Evolutionary conservation across 371 early-diverging fungal species (phyloP), one percentile per base, ranked within the genome.

Genomic region (Syncephalastrum monosporum): DNA sequence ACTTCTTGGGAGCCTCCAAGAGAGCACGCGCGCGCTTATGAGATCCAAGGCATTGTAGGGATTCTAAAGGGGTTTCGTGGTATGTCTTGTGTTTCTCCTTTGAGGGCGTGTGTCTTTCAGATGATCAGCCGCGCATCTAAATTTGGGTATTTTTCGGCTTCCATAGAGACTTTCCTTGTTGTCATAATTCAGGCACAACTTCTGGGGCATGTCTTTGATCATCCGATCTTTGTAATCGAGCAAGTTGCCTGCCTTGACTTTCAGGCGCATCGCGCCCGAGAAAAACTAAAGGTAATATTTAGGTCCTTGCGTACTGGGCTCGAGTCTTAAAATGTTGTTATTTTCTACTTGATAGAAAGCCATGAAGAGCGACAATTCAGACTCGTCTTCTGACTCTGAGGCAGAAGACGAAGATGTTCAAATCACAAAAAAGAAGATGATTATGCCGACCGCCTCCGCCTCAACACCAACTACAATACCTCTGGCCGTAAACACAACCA

Each of bases 181-280:
- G 78, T 81, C 43, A 70, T 82, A 16, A 71, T 78, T 5, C 68
- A 75, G 4, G 68, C 71, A 41, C 76, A 74, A 24, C 15, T 58
- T 3, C 61, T 79, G 33, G 84, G 84, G 5, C 61, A 72, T 41
- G 57, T 84, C 41, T 68, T 71, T 43, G 77, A 68, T 23, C 68
- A 76, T 42, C 62, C 78, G 1, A 64, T 78, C 0, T 77, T 69
- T 64, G 71, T 68, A 5, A 75, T 84, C 42, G 72, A 75, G 17
- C 74, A 71, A 41, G 68, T 81, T 0, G 65, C 71, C 0, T 76
- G 82, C 48, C 42, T 84, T 50, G 66, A 71, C 16, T 68, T 82
- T 45, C 63, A 79, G 44, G 47, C 67, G 17, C 42, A 23, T 7
- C 59, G 57, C 49, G 72, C 72, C 6, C 56, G 59, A 53, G 63